Conservation (phyloP, 164 flowering plant species). For the Chimonanthus salicifolius region DNA sequence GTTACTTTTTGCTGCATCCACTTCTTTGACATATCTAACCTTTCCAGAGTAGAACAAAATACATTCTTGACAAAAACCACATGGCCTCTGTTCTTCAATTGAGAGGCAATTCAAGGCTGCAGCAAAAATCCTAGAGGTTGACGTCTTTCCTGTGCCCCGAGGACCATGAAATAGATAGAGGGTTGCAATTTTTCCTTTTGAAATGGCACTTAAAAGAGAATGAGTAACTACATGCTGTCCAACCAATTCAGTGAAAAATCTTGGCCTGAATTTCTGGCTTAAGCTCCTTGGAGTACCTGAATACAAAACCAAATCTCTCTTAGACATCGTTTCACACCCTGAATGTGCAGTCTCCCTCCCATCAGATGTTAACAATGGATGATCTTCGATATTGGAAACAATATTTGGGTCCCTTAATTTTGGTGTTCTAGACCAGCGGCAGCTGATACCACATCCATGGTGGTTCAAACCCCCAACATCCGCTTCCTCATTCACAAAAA, state of each 20-base stretch:
- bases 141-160: constrained; percentile 92
- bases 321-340: constrained; percentile 15
- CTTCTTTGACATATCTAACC: constrained; percentile 58
- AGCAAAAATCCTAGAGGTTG: constrained; percentile 78
- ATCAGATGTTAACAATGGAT: constrained; percentile 46
- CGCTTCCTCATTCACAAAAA: constrained; percentile 34
- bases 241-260: constrained; percentile 64
- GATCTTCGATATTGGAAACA: constrained; percentile 46
- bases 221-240: constrained; percentile 66
- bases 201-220: constrained; percentile 62
- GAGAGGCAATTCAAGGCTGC: constrained; percentile 86
- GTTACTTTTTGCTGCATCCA: constrained; percentile 64
- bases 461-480: constrained; percentile 28
- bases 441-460: constrained; percentile 57
- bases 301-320: constrained; percentile 30
- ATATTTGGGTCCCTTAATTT: constrained; percentile 39
- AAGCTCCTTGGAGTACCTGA: constrained; percentile 59
- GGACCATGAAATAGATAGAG: constrained; percentile 89
- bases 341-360: constrained; percentile 19
- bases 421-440: constrained; percentile 81
- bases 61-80: constrained; percentile 77
- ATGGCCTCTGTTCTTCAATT: constrained; percentile 51
- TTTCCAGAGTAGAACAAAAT: constrained; percentile 52
- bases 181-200: constrained; percentile 41
- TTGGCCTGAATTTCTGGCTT: constrained; percentile 75